Evolutionary conservation across 2,329 filamentous ascomycete species (phyloP), one percentile per base, ranked within the genome.

Genomic region (Moelleriella libera): DNA sequence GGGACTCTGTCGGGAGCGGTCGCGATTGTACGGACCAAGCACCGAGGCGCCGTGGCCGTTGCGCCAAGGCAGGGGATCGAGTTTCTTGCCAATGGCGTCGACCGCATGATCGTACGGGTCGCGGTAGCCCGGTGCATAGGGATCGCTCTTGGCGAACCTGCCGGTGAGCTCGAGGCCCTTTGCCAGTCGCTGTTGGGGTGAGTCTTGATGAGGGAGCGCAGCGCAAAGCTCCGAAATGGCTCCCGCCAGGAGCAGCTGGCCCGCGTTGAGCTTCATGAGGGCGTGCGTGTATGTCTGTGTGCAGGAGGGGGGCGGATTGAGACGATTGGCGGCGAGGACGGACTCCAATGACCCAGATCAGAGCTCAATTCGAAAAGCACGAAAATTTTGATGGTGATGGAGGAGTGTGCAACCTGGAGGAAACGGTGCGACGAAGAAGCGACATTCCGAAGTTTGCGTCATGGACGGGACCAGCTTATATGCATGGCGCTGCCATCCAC

Each of bases 11-110:
- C 78, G 71, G 47, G 83, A 78, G 28, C 83, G 78, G 45, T 76
- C 76, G 50, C 67, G 69, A 60, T 87, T 88, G 61, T 80, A 78
- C 0, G 84, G 84, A 0, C 83, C 83, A 28, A 86, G 65, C 11
- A 87, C 76, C 8, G 74, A 78, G 12, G 80, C 72, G 28, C 83
- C 83, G 29, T 76, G 58, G 29, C 80, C 80, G 57, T 81, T 81
- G 34, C 78, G 71, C 60, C 69, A 80, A 1, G 83, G 83, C 47
- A 81, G 63, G 30, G 83, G 82, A 52, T 83, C 73, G n/a, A 83
- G 66, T 9, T 72, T 66, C 2, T 79, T 67, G 10, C 72, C 75
- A 42, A 81, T 59, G 5, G 78, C 62, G 59, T 86, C 82, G 41
- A 84, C 63, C 42, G 79, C 75, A 48, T 66, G 66, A 60, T 85